A percentile compares a stretch with the other conserved stretches of the same genome.
Evolutionary conservation across 768 basidiomycete species (phyloP).

Genomic region (Lactarius sp.): DNA sequence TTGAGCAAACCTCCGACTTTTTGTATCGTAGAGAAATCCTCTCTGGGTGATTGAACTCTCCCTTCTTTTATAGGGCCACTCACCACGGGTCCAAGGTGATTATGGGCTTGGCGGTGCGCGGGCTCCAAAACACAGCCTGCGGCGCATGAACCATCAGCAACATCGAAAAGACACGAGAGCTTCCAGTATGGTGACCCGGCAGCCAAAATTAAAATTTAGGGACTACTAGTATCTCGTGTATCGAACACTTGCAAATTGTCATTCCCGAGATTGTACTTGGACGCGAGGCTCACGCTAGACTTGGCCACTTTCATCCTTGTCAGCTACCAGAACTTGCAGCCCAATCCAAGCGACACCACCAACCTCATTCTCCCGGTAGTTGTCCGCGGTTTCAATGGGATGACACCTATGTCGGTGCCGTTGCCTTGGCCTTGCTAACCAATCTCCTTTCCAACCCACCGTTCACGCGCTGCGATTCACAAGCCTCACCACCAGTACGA

Average conservation of each 20-base stretch:
- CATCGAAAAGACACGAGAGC: neutral
- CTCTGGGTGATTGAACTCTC: neutral
- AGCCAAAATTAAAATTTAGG: slow-evolving; percentile 21
- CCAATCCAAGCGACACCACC: slow-evolving; percentile 12
- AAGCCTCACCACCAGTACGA: slow-evolving; percentile 17
- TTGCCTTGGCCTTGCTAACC: neutral
- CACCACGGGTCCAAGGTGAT: neutral
- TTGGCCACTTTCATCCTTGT: slow-evolving; percentile 25
- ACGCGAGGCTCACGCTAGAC: slow-evolving; percentile 15
- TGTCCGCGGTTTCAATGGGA: neutral
- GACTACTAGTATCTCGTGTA: slow-evolving; percentile 13
- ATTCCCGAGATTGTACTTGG: neutral
- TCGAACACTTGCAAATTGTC: neutral
- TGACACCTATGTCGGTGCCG: neutral
- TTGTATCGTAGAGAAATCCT: slow-evolving; percentile 1
- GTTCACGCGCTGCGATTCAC: slow-evolving; percentile 18
- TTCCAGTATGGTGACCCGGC: slow-evolving; percentile 2
- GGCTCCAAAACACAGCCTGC: neutral
- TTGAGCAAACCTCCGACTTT: neutral
- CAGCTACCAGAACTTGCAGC: slow-evolving; percentile 24
- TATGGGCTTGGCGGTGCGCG: neutral
- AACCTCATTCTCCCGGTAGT: slow-evolving; percentile 20
- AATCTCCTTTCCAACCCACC: neutral
- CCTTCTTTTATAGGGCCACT: neutral
- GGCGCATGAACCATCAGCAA: neutral